Percentiles rank a stretch among this genome's conserved stretches.
phyloP scores from a whole-genome alignment of 805 yeast genomes.

The Candida easanensis region DNA sequence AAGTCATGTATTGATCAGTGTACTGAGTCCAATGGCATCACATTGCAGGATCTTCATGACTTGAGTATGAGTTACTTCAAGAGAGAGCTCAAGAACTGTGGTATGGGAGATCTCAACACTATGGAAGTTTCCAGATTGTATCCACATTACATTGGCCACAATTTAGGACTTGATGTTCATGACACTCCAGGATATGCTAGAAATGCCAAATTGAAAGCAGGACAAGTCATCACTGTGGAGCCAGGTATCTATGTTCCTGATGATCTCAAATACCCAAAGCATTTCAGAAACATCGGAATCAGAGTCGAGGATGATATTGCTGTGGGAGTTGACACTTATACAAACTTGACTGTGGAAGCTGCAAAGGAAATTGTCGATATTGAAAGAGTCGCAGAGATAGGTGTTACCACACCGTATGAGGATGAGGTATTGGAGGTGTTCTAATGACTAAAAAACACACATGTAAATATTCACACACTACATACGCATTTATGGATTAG shows the following conservation, averaged over 20 bases:
- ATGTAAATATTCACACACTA: not conserved
- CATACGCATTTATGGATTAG: not conserved
- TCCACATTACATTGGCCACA: conserved; percentile 96
- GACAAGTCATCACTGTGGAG: conserved; percentile 90
- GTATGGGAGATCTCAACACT: conserved; percentile 52
- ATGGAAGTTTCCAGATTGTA: conserved; percentile 59
- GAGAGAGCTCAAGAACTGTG: conserved; percentile 67
- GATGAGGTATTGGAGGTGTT: conserved; percentile 38
- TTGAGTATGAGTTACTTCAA: conserved; percentile 58
- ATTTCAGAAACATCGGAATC: conserved; percentile 85
- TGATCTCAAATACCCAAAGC: conserved; percentile 65
- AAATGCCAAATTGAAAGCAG: conserved; percentile 48
- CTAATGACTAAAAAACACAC: not conserved
- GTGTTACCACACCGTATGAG: conserved; percentile 48
- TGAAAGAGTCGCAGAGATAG: conserved; percentile 61
- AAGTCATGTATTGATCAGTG: conserved; percentile 73
- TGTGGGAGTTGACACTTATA: conserved; percentile 58
- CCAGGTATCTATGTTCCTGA: conserved; percentile 93
- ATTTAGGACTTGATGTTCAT: conserved; percentile 89
- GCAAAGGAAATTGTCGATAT: conserved; percentile 83
- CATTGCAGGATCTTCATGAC: conserved; percentile 75
- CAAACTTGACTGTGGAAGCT: conserved; percentile 74
- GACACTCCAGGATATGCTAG: conserved; percentile 70
- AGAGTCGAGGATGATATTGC: conserved; percentile 94
- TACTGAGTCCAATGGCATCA: conserved; percentile 45